A percentile compares a stretch with the other conserved stretches of the same genome.
Evolutionary conservation across 176 grass and related monocot genomes (phyloP).

Genomic region (Melocanna baccifera): DNA sequence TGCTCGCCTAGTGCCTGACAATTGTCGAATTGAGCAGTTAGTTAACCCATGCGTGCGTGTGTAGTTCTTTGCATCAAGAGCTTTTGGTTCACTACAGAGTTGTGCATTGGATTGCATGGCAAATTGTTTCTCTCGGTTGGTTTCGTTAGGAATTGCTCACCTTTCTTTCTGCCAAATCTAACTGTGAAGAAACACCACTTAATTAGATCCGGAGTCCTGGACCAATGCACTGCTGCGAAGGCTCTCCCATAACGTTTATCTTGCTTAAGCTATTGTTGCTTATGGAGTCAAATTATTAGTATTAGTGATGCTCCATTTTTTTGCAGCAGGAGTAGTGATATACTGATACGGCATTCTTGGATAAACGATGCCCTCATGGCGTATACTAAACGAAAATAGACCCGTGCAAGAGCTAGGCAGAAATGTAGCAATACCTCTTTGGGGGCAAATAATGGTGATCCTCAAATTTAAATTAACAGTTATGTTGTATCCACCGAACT

Average conservation of each 20-base stretch:
- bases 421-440: not conserved
- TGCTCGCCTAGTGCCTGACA: not conserved
- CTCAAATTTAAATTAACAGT: not conserved
- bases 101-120: not conserved
- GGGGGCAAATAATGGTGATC: not conserved
- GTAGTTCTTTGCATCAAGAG: not conserved
- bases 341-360: not conserved
- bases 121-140: not conserved
- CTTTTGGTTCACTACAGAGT: not conserved
- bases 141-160: not conserved
- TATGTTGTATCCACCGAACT: not conserved
- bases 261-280: not conserved
- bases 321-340: not conserved
- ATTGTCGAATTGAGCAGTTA: not conserved
- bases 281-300: not conserved
- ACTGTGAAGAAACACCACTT: not conserved
- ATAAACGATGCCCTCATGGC: not conserved
- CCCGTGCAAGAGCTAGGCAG: not conserved
- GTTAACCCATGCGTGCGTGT: not conserved
- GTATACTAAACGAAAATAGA: not conserved
- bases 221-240: not conserved
- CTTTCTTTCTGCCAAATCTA: not conserved
- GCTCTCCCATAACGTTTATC: not conserved
- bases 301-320: not conserved
- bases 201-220: not conserved